Conservation (phyloP, 2,329 filamentous ascomycete genomes). For the Colletotrichum brevisporum region DNA sequence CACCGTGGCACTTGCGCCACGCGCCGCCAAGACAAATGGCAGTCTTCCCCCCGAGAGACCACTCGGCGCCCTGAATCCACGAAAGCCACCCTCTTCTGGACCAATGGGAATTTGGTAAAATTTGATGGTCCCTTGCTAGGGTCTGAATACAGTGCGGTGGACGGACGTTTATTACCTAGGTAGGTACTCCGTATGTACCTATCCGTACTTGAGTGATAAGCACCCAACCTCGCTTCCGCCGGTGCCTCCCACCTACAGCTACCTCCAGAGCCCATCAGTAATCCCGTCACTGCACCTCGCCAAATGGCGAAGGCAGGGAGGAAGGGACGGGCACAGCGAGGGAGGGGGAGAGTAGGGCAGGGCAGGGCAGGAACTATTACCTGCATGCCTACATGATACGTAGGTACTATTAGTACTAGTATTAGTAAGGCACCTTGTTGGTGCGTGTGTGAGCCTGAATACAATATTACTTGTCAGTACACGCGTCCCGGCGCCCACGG, state of each 20-base stretch:
- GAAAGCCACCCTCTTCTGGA: slow-evolving; percentile 1
- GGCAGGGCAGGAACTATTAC: no score
- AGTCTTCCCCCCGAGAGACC: slow-evolving; percentile 23
- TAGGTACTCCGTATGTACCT: no score
- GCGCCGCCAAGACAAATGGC: slow-evolving; percentile 38
- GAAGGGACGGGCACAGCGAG: no score
- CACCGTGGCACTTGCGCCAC: slow-evolving; percentile 37
- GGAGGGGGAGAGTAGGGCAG: no score
- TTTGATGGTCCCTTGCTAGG: slow-evolving; percentile 10
- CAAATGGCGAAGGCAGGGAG: no score
- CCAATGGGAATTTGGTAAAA: slow-evolving; percentile 22
- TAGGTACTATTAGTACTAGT: no score
- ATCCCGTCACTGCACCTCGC: no score
- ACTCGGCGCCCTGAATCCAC: slow-evolving; percentile 16
- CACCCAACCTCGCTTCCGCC: slow-evolving; percentile 12
- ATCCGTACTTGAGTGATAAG: slow-evolving; percentile 11
- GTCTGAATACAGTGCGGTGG: slow-evolving; percentile 28
- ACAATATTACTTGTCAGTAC: not conserved
- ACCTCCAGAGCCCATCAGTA: no score
- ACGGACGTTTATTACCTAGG: not conserved
- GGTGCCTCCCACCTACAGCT: no score
- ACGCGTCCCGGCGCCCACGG: slow-evolving; percentile 12
- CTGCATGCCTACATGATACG: no score
- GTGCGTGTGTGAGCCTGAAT: no score
- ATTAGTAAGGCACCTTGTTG: no score